Evolutionary conservation across 1,284 basidiomycete species (phyloP), one percentile per base, ranked within the genome.

Genomic region (Apiotrichum sp.): DNA sequence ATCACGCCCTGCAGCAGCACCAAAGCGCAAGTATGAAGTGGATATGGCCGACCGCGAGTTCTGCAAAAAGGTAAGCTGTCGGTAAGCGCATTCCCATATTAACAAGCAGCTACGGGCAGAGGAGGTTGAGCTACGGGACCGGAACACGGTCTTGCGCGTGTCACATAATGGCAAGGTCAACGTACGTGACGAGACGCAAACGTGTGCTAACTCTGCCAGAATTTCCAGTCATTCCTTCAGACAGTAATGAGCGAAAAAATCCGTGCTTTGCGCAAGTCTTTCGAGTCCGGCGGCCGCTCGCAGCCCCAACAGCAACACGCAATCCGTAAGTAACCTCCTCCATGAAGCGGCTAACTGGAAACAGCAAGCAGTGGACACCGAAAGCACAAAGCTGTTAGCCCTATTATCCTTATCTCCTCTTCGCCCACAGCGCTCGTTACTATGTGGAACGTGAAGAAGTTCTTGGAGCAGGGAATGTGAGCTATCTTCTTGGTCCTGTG

Each of bases 331-430:
- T 3, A 14, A 2, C 44, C 34, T 39, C 14, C 22, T 2, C 11
- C 47, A 73, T 13, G 6, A 10, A 29, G 10, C 14, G 7, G 34
- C 49, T 42, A 10, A 50, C 48, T 3, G 32, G 71, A 49, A 46
- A 56, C 55, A 39, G 11, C 52, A n/a, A 53, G 43, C 41, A 53
- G 65, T 66, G 82, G 60, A 78, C 80, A 81, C 1, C 82, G 66
- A 50, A 71, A 71, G 59, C 63, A 65, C 31, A 64, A 63, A 51
- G 66, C 68, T 11, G 52, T 49, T 7, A 85, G 87, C 73, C 93
- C 93, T 0, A 98, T 98, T 69, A 93, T 98, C 72, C 86, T 98
- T 76, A 92, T 98, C 40, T 95, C 93, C 0, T 96, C 92, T 0
- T 93, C 90, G 1, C 93, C 93, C 0, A 97, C 93, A 0, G 86